Base-by-base conservation (phyloP, 2,329 filamentous ascomycete genomes). In the Ceratocystis ficicola region DNA sequence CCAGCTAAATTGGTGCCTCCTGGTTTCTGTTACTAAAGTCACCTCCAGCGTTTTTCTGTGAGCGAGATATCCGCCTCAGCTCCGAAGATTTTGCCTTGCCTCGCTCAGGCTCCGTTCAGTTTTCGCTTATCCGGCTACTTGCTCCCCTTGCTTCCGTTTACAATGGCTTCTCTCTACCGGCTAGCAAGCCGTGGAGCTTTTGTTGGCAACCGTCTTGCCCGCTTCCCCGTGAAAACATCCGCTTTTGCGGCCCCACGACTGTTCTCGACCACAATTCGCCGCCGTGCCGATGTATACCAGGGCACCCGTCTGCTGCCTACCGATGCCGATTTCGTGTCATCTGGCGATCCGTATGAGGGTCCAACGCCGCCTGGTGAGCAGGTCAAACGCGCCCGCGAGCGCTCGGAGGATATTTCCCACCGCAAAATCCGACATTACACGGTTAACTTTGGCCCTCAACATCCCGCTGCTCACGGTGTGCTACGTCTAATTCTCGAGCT, bases 341-440 rank as follows among this genome's bases (percentile, higher is more conserved):
- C 82, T 8, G 71, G 74, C 68, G 77, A 83, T 72, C 76, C 77
- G 66, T 81, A 80, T 71, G 77, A 79, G 71, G 71, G 80, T 70
- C 70, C 73, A 76, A 71, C 71, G 76, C 74, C 64, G 72, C 76
- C 60, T 74, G 76, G 66, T 75, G 76, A 68, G 71, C 72, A 69
- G 74, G 77, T 70, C 77, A 81, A 71, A 77, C 79, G 72, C 73
- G 25, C 44, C 28, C 55, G 62, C 41, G 66, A 75, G 69, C 74
- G 75, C 70, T 79, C 82, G 70, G 78, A 77, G 71, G 78, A 76
- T 67, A 75, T 83, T 69, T 76, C 74, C 69, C 76, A 78, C 77
- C 87, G 93, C 77, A 97, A 96, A 83, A 88, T 99, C 75, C 86
- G 94, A 71, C 94, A 99, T 79, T 99, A 99, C 80, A 99, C 94